These are phyloP conservation scores for Colletotrichum paranaense DNA, from an alignment of 2,329 filamentous ascomycete species.

Conservation along the genomic window DNA sequence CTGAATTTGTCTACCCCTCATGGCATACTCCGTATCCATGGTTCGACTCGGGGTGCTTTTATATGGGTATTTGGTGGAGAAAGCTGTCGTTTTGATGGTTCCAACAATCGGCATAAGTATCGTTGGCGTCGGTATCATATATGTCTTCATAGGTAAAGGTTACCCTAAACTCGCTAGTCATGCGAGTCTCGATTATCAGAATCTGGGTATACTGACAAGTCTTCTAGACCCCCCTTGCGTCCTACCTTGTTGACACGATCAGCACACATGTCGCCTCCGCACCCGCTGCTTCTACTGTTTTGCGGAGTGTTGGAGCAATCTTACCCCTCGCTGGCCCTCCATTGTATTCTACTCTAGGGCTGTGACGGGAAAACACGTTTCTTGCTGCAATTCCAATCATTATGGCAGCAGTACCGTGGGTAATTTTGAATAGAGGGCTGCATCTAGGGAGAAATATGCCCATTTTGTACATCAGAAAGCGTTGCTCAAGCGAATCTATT, in stretches of 20 bases:
- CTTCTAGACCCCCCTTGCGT: conserved; percentile 38
- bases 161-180: background rate
- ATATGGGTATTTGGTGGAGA: conserved; percentile 52
- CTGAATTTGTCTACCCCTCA: conserved; percentile 38
- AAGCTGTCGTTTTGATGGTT: conserved; percentile 66
- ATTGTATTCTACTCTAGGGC: conserved; percentile 61
- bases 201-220: background rate
- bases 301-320: conserved; percentile 59
- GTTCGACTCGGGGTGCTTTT: conserved; percentile 44
- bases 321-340: conserved; percentile 61
- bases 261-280: conserved; percentile 70
- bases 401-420: conserved; percentile 57
- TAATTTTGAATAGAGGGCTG: conserved; percentile 59
- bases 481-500: background rate
- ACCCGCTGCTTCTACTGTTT: conserved; percentile 71
- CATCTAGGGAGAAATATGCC: conserved; percentile 1
- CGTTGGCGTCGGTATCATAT: conserved; percentile 53
- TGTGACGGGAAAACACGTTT: conserved; percentile 64
- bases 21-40: conserved; percentile 34
- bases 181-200: background rate
- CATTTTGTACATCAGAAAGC: background rate
- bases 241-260: conserved; percentile 66
- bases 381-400: conserved; percentile 51
- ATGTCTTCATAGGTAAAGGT: conserved; percentile 1
- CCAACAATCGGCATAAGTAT: conserved; percentile 64